Conservation (phyloP, 2,329 filamentous ascomycete species). For the Pseudodiploospora longispora region DNA sequence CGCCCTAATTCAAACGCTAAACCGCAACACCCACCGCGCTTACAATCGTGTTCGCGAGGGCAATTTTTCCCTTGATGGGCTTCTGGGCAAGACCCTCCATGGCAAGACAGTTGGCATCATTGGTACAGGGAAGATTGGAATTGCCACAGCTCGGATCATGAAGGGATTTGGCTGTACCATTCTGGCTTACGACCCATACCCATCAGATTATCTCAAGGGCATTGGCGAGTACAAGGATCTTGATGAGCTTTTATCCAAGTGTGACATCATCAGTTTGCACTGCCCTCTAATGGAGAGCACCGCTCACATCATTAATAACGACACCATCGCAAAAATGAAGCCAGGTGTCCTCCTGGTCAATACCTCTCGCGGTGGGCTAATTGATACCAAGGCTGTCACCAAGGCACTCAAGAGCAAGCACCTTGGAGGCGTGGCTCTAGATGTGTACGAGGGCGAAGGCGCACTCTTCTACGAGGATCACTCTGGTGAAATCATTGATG, state of each 20-base stretch:
- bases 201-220: conserved; percentile 38
- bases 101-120: conserved; percentile 61
- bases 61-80: conserved; percentile 58
- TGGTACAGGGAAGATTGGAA: conserved; percentile 57
- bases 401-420: conserved; percentile 51
- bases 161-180: conserved; percentile 56
- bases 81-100: conserved; percentile 52
- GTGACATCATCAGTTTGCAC: conserved; percentile 58
- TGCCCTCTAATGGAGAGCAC: conserved; percentile 56
- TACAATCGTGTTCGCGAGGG: conserved; percentile 62
- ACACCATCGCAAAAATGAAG: conserved; percentile 48
- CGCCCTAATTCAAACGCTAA: conserved; percentile 58
- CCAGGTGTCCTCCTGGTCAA: conserved; percentile 55
- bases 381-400: conserved; percentile 53
- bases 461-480: conserved; percentile 58
- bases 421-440: conserved; percentile 55
- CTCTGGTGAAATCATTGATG: conserved; percentile 56
- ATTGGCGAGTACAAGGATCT: conserved; percentile 46
- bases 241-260: conserved; percentile 43
- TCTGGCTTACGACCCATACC: conserved; percentile 53
- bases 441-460: conserved; percentile 62
- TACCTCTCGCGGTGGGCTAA: conserved; percentile 58
- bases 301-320: conserved; percentile 50
- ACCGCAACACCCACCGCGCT: conserved; percentile 59
- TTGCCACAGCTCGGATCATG: conserved; percentile 54